Base-by-base conservation (phyloP, 768 basidiomycete genomes). In the Tubosaeta brunneosetosa region DNA sequence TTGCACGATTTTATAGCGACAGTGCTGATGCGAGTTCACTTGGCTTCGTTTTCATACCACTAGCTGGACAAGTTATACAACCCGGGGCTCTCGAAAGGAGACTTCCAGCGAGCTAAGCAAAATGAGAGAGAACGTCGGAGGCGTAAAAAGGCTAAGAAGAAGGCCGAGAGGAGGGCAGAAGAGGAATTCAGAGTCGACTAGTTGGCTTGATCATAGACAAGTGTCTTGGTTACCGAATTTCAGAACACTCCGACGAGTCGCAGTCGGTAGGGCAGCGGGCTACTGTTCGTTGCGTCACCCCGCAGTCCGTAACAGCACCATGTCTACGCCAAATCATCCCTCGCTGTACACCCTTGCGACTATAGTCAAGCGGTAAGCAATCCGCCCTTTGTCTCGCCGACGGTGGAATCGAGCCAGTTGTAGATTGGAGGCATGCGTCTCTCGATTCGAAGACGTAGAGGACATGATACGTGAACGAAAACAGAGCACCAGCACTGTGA, bases 391-490 rank as follows among this genome's bases (percentile, higher is more conserved):
- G 50, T 58, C 34, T 52, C 51, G 32, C 47, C 19, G 19, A 53
- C 38, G 42, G 44, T 14, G 43, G 29, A 44, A 36, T 50, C 48
- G 60, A 10, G 13, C 33, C 38, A 38, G 37, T n/a, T 31, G 29
- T 63, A 94, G 94, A 58, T 81, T 93, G 47, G 89, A 94, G 77
- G 97, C 97, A 25, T 91, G 93, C 9, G 94, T 92, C 6, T 91
- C 89, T 41, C 83, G 97, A 32, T 82, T 99, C 33, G 97, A 99
- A 71, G 97, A 99, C 65, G 75, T 99, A 42, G 97, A 98, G 67
- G 75, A 79, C 37, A 41, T 55, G 63, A 66, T 37, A 51, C 49
- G 55, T 49, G 64, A 61, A 27, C 51, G 60, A 16, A 69, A 60
- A 56, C 69, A 55, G 50, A 69, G 67, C 13, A 59, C 60, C 14